Evolutionary conservation across 2,329 filamentous ascomycete species (phyloP), one percentile per base, ranked within the genome.

Genomic region (Dactylella cylindrospora): DNA sequence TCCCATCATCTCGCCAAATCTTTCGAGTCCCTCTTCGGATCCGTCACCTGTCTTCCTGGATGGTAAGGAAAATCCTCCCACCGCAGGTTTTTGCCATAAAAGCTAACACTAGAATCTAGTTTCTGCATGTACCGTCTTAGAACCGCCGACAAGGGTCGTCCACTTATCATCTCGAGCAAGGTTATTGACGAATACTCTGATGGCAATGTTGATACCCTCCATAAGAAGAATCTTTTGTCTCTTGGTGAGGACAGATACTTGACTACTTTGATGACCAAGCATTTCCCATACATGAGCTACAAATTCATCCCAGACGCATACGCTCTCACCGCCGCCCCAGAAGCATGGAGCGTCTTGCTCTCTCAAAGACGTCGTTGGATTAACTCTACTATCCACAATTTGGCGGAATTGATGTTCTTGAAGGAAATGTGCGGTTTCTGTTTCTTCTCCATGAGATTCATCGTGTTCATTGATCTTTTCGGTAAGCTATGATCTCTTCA

Each of bases 341-440:
- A 97, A 70, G 88, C 86, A 19, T 98, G 90, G 88, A 87, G 84
- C 70, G 89, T 98, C 69, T 76, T 98, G 68, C 79, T 98, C 25
- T 98, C 93, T n/a, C 93, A 98, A 73, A 85, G 93, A 79, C 90
- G 93, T 78, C 86, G 93, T 72, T 98, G 93, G 93, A 98, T 98
- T 74, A 98, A 98, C 76, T 97, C 93, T 1, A 98, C 93, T 7
- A 86, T 98, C 64, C 93, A 98, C 79, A 98, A 98, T 72, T 74
- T 98, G 71, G 86, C 85, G 20, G 93, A 98, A 73, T 77, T 98
- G 70, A 85, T 95, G 72, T 85, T 85, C 69, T 80, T 98, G 39
- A 86, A 90, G 73, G 90, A 98, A 70, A 85, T 98, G 74, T 98
- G 93, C 71, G 93, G 93, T 67, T 98, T 98, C 83, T 98, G 93